Evolutionary conservation across 495 filamentous ascomycete species (phyloP).

Genomic region (Baudoinia panamericana): DNA sequence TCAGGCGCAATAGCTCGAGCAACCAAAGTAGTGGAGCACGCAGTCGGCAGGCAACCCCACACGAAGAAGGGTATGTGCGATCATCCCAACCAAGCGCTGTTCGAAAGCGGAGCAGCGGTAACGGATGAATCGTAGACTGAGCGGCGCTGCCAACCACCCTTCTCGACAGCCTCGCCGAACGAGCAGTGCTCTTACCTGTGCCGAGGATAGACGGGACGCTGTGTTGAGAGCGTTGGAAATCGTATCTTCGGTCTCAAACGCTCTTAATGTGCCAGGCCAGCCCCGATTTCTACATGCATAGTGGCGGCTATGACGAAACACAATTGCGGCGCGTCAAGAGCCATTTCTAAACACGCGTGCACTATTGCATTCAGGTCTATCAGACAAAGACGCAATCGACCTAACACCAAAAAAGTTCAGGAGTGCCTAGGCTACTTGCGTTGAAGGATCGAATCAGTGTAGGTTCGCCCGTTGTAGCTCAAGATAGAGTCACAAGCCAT

Average conservation of each 20-base stretch:
- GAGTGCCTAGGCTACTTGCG: no score
- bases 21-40: background rate
- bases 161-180: background rate
- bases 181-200: background rate
- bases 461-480: no score
- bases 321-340: no score
- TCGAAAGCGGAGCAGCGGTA: conserved; percentile 3
- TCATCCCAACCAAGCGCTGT: background rate
- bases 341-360: no score
- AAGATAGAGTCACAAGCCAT: no score
- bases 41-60: conserved; percentile 10
- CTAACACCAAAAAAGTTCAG: no score
- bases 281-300: no score
- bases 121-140: conserved; percentile 8
- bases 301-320: no score
- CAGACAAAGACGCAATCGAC: no score
- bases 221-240: conserved; percentile 11
- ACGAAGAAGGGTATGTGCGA: conserved; percentile 18
- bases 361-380: no score
- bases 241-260: conserved; percentile 9
- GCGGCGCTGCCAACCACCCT: background rate
- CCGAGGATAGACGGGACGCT: conserved; percentile 9
- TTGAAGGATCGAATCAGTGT: no score
- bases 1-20: conserved; percentile 9
- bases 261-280: no score